Conservation (phyloP, 768 basidiomycete genomes). For the Hemileccinum impolitum region DNA sequence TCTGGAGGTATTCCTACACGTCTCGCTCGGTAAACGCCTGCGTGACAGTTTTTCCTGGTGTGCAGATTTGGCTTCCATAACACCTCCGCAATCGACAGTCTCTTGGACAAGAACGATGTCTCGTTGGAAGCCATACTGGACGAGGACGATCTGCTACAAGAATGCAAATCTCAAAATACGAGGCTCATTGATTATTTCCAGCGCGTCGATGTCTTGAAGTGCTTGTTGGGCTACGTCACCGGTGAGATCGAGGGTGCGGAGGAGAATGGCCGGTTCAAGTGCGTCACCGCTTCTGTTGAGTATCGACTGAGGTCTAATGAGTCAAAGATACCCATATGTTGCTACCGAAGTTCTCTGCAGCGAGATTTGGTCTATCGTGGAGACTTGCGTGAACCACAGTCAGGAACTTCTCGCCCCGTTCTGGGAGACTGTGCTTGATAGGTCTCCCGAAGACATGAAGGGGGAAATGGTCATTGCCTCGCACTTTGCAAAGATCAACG, state of each 20-base stretch:
- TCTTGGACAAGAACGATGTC: slow-evolving; percentile 88
- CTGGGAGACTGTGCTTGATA: slow-evolving; percentile 86
- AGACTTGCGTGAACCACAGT: slow-evolving; percentile 74
- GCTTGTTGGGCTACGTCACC: slow-evolving; percentile 79
- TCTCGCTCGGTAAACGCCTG: background rate
- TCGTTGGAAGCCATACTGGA: slow-evolving; percentile 88
- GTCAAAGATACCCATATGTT: slow-evolving; percentile 79
- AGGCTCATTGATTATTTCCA: slow-evolving; percentile 86
- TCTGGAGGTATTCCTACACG: slow-evolving; percentile 42
- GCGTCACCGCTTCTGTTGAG: slow-evolving; percentile 31
- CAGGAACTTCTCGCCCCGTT: slow-evolving; percentile 78
- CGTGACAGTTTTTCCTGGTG: slow-evolving; percentile 7
- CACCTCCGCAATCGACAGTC: slow-evolving; percentile 83
- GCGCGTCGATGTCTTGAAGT: slow-evolving; percentile 74
- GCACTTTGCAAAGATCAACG: slow-evolving; percentile 93
- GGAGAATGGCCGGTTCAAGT: slow-evolving; percentile 80
- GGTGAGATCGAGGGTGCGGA: slow-evolving; percentile 83
- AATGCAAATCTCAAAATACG: slow-evolving; percentile 93
- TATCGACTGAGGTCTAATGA: slow-evolving; percentile 6
- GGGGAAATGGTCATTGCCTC: slow-evolving; percentile 83
- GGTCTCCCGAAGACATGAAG: slow-evolving; percentile 82
- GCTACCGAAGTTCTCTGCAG: slow-evolving; percentile 94
- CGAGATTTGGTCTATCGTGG: slow-evolving; percentile 93
- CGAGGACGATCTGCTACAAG: slow-evolving; percentile 90
- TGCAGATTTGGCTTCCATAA: slow-evolving; percentile 87